phyloP scores from a whole-genome alignment of 805 yeast genomes.

The Yarrowia sp. region DNA sequence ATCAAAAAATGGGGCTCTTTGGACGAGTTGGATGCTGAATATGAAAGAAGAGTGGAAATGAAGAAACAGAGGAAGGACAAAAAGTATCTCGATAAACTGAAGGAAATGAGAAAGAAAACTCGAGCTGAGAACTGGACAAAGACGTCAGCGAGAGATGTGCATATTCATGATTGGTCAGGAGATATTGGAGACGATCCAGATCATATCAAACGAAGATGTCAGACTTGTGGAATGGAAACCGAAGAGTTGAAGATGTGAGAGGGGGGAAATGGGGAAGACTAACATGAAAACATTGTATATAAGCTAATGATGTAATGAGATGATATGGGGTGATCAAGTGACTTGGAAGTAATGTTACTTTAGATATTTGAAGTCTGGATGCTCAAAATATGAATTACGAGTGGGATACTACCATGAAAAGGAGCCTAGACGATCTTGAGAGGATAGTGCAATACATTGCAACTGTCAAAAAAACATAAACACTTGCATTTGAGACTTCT shows the following conservation, averaged over 20 bases:
- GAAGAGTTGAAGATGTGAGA: slow-evolving; percentile 59
- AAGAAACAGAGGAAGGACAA: slow-evolving; percentile 77
- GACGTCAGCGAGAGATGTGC: slow-evolving; percentile 66
- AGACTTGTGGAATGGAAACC: slow-evolving; percentile 81
- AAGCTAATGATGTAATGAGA: too few species aligned
- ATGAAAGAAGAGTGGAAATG: slow-evolving; percentile 79
- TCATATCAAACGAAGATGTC: slow-evolving; percentile 60
- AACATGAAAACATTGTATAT: too few species aligned
- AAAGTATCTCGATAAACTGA: slow-evolving; percentile 75
- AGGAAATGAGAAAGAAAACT: slow-evolving; percentile 88
- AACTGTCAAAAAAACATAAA: too few species aligned
- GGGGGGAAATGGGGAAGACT: too few species aligned
- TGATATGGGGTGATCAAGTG: too few species aligned
- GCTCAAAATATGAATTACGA: too few species aligned
- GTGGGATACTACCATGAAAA: too few species aligned
- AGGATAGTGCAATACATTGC: too few species aligned
- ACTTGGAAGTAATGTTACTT: too few species aligned
- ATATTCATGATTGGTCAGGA: slow-evolving; percentile 56
- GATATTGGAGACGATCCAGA: slow-evolving; percentile 4
- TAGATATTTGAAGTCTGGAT: too few species aligned
- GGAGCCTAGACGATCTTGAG: too few species aligned
- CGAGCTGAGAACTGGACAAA: slow-evolving; percentile 85
- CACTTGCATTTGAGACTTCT: too few species aligned
- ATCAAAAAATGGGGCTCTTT: slow-evolving; percentile 94
- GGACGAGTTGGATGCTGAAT: slow-evolving; percentile 89